These are phyloP conservation scores for Erodium moschatum DNA, from an alignment of 441 rosid species.

Conservation along the genomic window DNA sequence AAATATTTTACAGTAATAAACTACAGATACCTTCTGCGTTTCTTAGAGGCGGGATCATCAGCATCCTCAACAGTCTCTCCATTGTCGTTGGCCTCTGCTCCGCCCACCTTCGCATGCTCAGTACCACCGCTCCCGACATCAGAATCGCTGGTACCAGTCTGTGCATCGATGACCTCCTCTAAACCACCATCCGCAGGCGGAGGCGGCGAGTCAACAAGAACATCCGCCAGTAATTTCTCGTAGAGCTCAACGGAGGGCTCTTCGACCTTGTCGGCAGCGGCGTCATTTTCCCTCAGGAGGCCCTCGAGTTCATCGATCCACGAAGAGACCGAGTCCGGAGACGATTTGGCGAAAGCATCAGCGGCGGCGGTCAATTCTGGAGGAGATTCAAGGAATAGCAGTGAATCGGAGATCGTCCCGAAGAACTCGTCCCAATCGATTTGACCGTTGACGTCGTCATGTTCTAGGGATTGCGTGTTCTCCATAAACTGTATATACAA, in stretches of 20 bases:
- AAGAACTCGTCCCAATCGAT: too few relatives aligned
- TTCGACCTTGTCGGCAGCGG: constrained; percentile 19
- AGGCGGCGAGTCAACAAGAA: constrained; percentile 44
- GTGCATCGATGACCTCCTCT: constrained; percentile 20
- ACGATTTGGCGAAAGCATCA: too few relatives aligned
- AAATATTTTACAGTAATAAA: too few relatives aligned
- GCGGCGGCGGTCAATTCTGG: too few relatives aligned
- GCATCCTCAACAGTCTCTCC: background rate
- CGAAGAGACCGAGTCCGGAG: constrained; percentile 23
- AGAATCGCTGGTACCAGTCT: constrained; percentile 15
- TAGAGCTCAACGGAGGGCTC: constrained; percentile 21
- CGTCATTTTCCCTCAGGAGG: constrained; percentile 41
- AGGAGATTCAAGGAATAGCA: too few relatives aligned
- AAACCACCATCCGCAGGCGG: background rate
- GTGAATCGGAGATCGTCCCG: too few relatives aligned
- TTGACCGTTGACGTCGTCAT: too few relatives aligned
- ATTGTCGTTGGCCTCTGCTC: constrained; percentile 7
- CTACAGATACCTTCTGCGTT: constrained; percentile 47
- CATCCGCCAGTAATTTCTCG: constrained; percentile 38
- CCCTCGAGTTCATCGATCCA: constrained; percentile 48
- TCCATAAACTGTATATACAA: too few relatives aligned
- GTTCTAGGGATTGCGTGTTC: too few relatives aligned
- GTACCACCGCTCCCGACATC: constrained; percentile 26
- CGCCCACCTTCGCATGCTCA: constrained; percentile 21
- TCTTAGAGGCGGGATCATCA: constrained; percentile 46